phyloP scores from a whole-genome alignment of 2,329 filamentous ascomycete genomes.

The Penicillium sp. region DNA sequence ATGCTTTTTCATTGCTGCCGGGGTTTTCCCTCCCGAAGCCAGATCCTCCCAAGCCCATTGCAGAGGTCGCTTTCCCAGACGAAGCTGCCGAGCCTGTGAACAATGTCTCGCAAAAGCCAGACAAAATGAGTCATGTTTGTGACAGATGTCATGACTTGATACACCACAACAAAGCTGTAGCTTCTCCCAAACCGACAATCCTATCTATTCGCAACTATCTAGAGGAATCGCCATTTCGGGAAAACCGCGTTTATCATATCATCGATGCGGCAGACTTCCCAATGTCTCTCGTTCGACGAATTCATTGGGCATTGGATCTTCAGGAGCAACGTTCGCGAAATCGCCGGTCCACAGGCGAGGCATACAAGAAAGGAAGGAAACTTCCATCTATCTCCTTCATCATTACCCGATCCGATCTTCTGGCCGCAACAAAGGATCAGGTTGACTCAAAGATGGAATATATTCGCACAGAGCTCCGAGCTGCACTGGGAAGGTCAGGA shows the following conservation, averaged over 20 bases:
- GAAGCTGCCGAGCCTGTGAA: slow-evolving; percentile 21
- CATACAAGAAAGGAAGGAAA: slow-evolving; percentile 67
- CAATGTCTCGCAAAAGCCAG: slow-evolving; percentile 19
- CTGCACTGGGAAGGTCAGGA: slow-evolving; percentile 69
- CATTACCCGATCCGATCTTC: slow-evolving; percentile 82
- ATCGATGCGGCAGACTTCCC: slow-evolving; percentile 96
- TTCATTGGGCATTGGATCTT: slow-evolving; percentile 69
- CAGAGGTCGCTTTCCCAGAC: slow-evolving; percentile 25
- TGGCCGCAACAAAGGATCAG: slow-evolving; percentile 80
- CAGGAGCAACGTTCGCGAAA: slow-evolving; percentile 78
- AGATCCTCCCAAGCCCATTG: slow-evolving; percentile 15
- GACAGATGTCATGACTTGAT: slow-evolving; percentile 82
- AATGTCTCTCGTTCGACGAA: slow-evolving; percentile 80
- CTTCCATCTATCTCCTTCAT: slow-evolving; percentile 87
- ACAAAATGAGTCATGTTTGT: slow-evolving; percentile 56
- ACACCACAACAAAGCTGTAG: slow-evolving; percentile 70
- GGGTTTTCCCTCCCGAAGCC: neutral
- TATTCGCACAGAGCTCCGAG: slow-evolving; percentile 72
- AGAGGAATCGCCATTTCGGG: slow-evolving; percentile 80
- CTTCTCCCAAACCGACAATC: slow-evolving; percentile 79
- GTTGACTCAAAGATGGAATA: slow-evolving; percentile 87
- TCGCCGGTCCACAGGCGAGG: slow-evolving; percentile 68
- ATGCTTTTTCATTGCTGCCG: no score
- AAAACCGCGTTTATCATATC: slow-evolving; percentile 94
- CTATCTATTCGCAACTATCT: slow-evolving; percentile 81